phyloP scores from a whole-genome alignment of 352 stramenopile species.

The Pythium rishiriense region DNA sequence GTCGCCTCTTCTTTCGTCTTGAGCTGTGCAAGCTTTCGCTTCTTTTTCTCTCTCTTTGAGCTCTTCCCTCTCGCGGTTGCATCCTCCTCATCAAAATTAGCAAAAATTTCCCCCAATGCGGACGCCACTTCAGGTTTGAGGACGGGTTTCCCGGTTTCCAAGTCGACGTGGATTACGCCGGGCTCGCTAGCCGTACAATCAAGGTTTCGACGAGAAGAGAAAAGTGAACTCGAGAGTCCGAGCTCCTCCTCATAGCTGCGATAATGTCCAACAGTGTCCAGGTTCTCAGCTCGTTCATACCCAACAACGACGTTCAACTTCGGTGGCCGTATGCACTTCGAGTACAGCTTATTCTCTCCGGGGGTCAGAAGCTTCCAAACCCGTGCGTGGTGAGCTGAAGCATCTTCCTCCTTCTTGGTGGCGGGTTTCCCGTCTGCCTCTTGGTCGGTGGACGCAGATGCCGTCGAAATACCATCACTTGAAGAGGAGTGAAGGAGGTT shows the following conservation, averaged over 20 bases:
- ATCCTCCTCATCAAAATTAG: constrained; percentile 6
- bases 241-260: constrained; percentile 21
- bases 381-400: not conserved
- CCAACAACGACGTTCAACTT: constrained; percentile 23
- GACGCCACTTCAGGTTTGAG: constrained; percentile 12
- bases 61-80: not conserved
- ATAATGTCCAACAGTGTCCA: constrained; percentile 5
- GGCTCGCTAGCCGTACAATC: not conserved
- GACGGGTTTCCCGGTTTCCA: constrained; percentile 3
- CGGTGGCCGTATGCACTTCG: constrained; percentile 19
- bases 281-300: constrained; percentile 9
- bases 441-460: constrained; percentile 5
- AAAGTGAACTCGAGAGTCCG: not conserved
- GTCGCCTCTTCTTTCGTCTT: not conserved
- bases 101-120: constrained; percentile 12
- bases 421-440: constrained; percentile 5
- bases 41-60: constrained; percentile 44
- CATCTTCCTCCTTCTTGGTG: constrained; percentile 15
- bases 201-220: not conserved
- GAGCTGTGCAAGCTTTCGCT: constrained; percentile 30
- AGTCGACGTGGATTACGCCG: constrained; percentile 9
- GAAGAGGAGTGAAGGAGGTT: constrained; percentile 4
- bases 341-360: not conserved
- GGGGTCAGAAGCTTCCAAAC: constrained; percentile 14
- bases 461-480: constrained; percentile 7